A percentile compares a stretch with the other conserved stretches of the same genome.
These are phyloP conservation scores for Plantago ovata DNA, from an alignment of 257 asterid species.

Conservation along the genomic window DNA sequence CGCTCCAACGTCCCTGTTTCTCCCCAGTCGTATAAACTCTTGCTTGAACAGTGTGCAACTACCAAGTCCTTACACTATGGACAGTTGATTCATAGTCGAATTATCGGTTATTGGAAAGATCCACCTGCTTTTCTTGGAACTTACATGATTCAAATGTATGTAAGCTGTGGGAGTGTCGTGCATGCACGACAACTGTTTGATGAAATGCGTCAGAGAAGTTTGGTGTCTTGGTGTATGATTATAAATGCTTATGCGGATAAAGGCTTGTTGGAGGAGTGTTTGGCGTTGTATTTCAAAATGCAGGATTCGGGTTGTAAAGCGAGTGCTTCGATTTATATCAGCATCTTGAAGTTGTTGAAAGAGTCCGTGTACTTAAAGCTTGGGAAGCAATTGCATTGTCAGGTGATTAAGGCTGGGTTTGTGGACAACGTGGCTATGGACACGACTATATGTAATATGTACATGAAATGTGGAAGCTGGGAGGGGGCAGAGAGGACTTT, in stretches of 20 bases:
- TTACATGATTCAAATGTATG: constrained; percentile 32
- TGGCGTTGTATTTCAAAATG: constrained; percentile 36
- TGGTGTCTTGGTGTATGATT: constrained; percentile 38
- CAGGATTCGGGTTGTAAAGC: constrained; percentile 55
- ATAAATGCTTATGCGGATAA: constrained; percentile 36
- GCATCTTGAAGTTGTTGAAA: constrained; percentile 62
- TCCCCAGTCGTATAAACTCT: constrained; percentile 37
- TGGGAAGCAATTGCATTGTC: constrained; percentile 75
- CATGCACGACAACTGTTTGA: constrained; percentile 39
- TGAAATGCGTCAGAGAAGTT: constrained; percentile 34
- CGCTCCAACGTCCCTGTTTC: constrained; percentile 30
- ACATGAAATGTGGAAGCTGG: constrained; percentile 69
- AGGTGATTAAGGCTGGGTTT: constrained; percentile 37
- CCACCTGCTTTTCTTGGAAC: constrained; percentile 26
- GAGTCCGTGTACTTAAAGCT: constrained; percentile 30
- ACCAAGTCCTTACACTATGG: constrained; percentile 34
- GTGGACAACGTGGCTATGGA: constrained; percentile 38
- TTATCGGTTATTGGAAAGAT: constrained; percentile 23
- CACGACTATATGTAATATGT: constrained; percentile 58
- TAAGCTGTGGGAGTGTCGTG: constrained; percentile 10
- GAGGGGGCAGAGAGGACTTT: constrained; percentile 53
- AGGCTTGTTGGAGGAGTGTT: constrained; percentile 30
- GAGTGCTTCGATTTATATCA: constrained; percentile 58
- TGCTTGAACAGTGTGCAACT: constrained; percentile 39
- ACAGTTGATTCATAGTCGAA: constrained; percentile 33